These are phyloP conservation scores for Annulohypoxylon bovei DNA, from an alignment of 495 filamentous ascomycete genomes.

Conservation along the genomic window DNA sequence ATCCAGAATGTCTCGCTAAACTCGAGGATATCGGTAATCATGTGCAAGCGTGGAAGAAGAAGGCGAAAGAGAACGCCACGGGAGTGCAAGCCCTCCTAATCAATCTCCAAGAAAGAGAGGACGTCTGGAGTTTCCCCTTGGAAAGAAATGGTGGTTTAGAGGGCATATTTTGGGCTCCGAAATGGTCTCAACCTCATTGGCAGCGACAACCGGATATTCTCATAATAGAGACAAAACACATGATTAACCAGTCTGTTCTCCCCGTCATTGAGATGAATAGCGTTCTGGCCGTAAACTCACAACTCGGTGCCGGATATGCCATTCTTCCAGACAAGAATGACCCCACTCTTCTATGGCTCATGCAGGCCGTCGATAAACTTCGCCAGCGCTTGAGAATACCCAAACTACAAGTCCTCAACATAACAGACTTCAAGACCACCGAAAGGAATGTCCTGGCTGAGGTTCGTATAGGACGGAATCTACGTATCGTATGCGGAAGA, in stretches of 20 bases:
- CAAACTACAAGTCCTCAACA: slow-evolving; percentile 39
- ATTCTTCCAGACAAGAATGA: slow-evolving; percentile 46
- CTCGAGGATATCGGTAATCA: slow-evolving; percentile 45
- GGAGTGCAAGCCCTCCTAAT: slow-evolving; percentile 45
- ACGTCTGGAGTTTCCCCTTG: slow-evolving; percentile 44
- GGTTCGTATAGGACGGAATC: slow-evolving; percentile 31
- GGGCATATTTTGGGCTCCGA: slow-evolving; percentile 48
- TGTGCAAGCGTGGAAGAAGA: slow-evolving; percentile 45
- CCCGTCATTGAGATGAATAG: slow-evolving; percentile 47
- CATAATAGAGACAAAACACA: slow-evolving; percentile 45
- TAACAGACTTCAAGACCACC: slow-evolving; percentile 46
- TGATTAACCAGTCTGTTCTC: slow-evolving; percentile 43
- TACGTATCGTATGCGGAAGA: slow-evolving; percentile 29
- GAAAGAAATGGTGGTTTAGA: slow-evolving; percentile 38
- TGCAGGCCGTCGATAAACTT: slow-evolving; percentile 43
- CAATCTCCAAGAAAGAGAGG: slow-evolving; percentile 45
- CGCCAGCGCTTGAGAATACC: slow-evolving; percentile 43
- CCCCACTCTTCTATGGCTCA: slow-evolving; percentile 43
- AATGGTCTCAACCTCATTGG: slow-evolving; percentile 44
- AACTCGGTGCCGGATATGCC: slow-evolving; percentile 45
- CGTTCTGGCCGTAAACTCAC: slow-evolving; percentile 37
- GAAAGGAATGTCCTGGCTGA: slow-evolving; percentile 44
- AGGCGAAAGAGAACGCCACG: slow-evolving; percentile 45
- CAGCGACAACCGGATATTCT: slow-evolving; percentile 46
- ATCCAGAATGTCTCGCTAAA: slow-evolving; percentile 40